A percentile compares a stretch with the other conserved stretches of the same genome.
Conservation (phyloP, 441 rosid species). For the Adansonia madagascariensis region DNA sequence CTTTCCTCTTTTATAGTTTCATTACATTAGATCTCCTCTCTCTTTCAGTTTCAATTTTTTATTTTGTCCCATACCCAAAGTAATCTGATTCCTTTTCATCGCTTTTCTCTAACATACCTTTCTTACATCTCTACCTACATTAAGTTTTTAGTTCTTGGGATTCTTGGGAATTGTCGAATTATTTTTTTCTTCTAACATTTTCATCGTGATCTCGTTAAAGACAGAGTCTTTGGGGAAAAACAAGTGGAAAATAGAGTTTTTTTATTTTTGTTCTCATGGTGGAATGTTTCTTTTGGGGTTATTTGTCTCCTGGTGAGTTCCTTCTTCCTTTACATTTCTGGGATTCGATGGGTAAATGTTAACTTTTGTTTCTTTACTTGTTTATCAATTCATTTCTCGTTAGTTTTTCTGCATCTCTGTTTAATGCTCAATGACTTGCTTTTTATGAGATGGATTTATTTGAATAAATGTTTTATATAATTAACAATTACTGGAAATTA, state of each 20-base stretch:
- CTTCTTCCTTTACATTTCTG: conserved; percentile 12
- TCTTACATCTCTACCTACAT: neutral
- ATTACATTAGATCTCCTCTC: conserved; percentile 6
- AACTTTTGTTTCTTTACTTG: conserved; percentile 10
- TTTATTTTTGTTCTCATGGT: neutral
- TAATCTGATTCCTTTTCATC: conserved; percentile 12
- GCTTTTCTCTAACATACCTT: neutral
- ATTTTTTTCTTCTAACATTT: neutral
- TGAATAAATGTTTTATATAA: neutral
- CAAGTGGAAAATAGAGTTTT: neutral
- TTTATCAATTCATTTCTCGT: neutral
- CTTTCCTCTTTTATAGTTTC: conserved; percentile 13
- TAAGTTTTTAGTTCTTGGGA: neutral
- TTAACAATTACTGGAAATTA: neutral
- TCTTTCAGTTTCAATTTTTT: neutral
- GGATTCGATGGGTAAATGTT: neutral
- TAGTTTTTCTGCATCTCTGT: conserved; percentile 1
- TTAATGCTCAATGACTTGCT: conserved; percentile 14
- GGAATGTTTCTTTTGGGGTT: conserved; percentile 15
- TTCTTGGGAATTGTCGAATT: neutral
- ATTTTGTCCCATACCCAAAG: conserved; percentile 18
- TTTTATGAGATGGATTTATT: conserved; percentile 1
- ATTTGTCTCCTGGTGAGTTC: conserved; percentile 19
- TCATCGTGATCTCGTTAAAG: conserved; percentile 21
- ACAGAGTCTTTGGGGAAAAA: neutral